phyloP scores from a whole-genome alignment of 164 flowering plant genomes.

The Piper longum region DNA sequence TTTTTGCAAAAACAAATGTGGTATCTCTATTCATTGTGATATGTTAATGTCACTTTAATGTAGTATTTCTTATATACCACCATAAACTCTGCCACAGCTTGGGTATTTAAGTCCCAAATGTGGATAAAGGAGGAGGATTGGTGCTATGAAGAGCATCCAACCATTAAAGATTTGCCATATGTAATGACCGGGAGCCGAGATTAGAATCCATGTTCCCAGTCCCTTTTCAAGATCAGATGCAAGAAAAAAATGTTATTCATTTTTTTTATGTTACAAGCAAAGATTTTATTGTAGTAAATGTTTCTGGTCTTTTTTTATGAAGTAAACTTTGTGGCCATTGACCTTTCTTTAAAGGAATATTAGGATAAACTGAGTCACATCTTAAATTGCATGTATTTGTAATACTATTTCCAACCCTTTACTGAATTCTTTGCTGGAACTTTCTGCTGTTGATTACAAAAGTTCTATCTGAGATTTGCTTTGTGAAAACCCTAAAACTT shows the following conservation, averaged over 20 bases:
- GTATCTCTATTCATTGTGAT: no score
- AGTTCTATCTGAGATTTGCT: no score
- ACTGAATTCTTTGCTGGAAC: not conserved
- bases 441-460: not conserved
- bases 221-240: conserved; percentile 30
- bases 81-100: no score
- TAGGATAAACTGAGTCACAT: conserved; percentile 33
- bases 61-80: no score
- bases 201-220: no score
- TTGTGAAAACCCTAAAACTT: not conserved
- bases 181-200: no score
- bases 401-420: not conserved
- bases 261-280: conserved; percentile 29
- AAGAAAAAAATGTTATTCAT: conserved; percentile 36
- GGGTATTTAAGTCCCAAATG: no score
- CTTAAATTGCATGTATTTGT: not conserved
- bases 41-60: no score
- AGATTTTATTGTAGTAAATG: conserved; percentile 49
- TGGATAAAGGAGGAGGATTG: no score
- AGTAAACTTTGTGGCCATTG: conserved; percentile 45
- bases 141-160: no score
- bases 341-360: conserved; percentile 41
- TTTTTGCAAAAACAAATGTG: no score
- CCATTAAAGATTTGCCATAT: no score
- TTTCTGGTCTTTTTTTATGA: conserved; percentile 46